phyloP scores from a whole-genome alignment of 345 rosid species.

The Aquilaria sinensis region DNA sequence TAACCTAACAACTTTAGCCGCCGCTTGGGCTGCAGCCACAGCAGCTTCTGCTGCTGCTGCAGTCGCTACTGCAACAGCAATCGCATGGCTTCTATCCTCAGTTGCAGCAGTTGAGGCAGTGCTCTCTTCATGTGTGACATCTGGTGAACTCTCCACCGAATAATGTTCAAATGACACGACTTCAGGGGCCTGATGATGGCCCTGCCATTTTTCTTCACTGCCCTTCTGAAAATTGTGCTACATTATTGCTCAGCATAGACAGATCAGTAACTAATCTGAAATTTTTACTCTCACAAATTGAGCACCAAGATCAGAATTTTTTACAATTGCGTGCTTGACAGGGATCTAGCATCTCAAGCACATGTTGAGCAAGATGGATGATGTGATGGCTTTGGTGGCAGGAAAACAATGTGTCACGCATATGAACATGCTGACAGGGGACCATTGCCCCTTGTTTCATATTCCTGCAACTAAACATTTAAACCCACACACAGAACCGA shows the following conservation, averaged over 20 bases:
- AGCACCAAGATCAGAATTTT: background rate
- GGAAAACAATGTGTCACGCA: constrained; percentile 26
- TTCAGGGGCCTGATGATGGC: constrained; percentile 45
- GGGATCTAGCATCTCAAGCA: constrained; percentile 29
- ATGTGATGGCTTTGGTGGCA: constrained; percentile 33
- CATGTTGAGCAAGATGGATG: constrained; percentile 25
- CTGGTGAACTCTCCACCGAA: constrained; percentile 80
- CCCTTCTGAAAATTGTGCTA: constrained; percentile 28
- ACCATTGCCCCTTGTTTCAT: constrained; percentile 14
- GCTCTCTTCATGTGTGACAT: constrained; percentile 58
- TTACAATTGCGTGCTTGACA: constrained; percentile 16
- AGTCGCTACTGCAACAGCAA: constrained; percentile 86
- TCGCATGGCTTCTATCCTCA: constrained; percentile 70
- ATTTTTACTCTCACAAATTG: constrained; percentile 11
- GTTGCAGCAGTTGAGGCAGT: constrained; percentile 37
- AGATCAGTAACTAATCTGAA: too few species aligned
- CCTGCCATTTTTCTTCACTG: constrained; percentile 42
- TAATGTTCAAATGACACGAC: constrained; percentile 84
- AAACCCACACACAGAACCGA: too few species aligned
- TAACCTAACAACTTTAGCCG: constrained; percentile 82
- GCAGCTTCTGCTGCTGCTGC: constrained; percentile 98
- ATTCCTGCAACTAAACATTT: constrained; percentile 10
- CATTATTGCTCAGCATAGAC: background rate
- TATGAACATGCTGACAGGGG: constrained; percentile 21
- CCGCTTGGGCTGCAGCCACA: constrained; percentile 91